A percentile compares a stretch with the other conserved stretches of the same genome.
Evolutionary conservation across 75 land plant genomes (phyloP).

Genomic region (Selaginella tamariscina): DNA sequence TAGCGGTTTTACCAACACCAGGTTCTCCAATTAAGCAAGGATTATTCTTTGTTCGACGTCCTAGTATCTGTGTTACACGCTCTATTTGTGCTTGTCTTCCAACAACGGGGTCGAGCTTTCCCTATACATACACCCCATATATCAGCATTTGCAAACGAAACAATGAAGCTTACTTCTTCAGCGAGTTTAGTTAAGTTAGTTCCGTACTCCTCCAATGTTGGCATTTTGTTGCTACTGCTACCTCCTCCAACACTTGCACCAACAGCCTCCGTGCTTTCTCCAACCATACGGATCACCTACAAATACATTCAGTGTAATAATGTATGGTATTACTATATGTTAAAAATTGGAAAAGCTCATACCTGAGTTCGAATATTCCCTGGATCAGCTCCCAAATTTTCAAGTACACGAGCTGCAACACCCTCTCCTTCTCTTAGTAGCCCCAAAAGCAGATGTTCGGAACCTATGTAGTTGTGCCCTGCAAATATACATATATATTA

Average conservation of each 20-base stretch:
- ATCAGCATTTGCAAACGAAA: not conserved
- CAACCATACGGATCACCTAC: slow-evolving; percentile 83
- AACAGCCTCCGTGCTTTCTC: slow-evolving; percentile 88
- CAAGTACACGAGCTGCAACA: slow-evolving; percentile 89
- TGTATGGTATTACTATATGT: no score
- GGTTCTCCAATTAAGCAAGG: slow-evolving; percentile 67
- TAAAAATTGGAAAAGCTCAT: not conserved
- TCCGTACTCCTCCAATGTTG: slow-evolving; percentile 93
- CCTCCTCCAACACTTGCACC: slow-evolving; percentile 85
- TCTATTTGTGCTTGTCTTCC: slow-evolving; percentile 46
- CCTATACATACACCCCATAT: slow-evolving; percentile 18
- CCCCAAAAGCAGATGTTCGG: slow-evolving; percentile 82
- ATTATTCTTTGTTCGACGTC: slow-evolving; percentile 57
- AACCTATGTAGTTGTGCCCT: slow-evolving; percentile 93
- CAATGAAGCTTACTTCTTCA: slow-evolving; percentile 45
- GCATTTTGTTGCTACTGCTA: slow-evolving; percentile 72
- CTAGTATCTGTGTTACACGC: slow-evolving; percentile 45
- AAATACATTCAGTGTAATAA: no score
- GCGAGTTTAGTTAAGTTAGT: slow-evolving; percentile 89
- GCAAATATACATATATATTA: slow-evolving; percentile 12
- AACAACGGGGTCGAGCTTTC: slow-evolving; percentile 64
- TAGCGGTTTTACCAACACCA: slow-evolving; percentile 72
- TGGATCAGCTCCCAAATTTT: slow-evolving; percentile 82
- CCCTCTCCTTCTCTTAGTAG: slow-evolving; percentile 87
- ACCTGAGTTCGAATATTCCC: slow-evolving; percentile 82